A percentile compares a stretch with the other conserved stretches of the same genome.
Conservation (phyloP, 176 grass and related monocot genomes). For the Cocos nucifera region DNA sequence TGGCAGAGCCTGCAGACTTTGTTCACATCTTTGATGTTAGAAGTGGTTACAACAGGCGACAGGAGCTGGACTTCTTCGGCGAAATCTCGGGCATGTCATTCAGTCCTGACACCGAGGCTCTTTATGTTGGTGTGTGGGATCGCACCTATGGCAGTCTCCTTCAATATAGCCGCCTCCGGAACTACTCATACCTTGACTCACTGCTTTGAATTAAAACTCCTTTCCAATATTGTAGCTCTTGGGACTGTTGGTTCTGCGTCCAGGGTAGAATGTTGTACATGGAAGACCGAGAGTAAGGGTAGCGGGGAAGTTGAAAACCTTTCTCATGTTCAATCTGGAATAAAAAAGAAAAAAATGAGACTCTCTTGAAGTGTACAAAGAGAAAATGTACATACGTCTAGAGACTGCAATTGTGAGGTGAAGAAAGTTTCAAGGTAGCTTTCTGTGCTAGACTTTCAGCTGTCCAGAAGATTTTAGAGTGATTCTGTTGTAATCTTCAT, state of each 20-base stretch:
- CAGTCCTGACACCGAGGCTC: constrained; percentile 64
- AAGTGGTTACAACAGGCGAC: constrained; percentile 59
- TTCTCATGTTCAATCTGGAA: constrained; percentile 7
- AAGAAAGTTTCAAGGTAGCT: constrained; percentile 4
- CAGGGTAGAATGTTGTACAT: background rate
- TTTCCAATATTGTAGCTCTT: too few relatives aligned
- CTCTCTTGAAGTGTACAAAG: constrained; percentile 5
- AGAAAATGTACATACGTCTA: constrained; percentile 11
- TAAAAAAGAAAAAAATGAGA: background rate
- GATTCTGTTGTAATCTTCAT: too few relatives aligned
- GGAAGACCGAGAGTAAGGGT: background rate
- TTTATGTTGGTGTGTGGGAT: constrained; percentile 88
- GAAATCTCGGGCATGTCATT: constrained; percentile 84
- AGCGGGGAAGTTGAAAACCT: background rate
- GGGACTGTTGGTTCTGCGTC: background rate
- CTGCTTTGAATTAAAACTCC: constrained; percentile 31
- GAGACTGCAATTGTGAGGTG: background rate
- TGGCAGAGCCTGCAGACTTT: constrained; percentile 92
- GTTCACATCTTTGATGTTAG: constrained; percentile 69
- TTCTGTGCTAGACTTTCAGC: too few relatives aligned
- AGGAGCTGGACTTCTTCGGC: constrained; percentile 96
- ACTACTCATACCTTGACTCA: constrained; percentile 61
- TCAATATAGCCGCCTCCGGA: constrained; percentile 56
- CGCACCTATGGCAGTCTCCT: constrained; percentile 89
- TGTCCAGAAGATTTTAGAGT: too few relatives aligned